Evolutionary conservation across 805 yeast genomes (phyloP).

Genomic region (Schizosaccharomyces osmophilus): DNA sequence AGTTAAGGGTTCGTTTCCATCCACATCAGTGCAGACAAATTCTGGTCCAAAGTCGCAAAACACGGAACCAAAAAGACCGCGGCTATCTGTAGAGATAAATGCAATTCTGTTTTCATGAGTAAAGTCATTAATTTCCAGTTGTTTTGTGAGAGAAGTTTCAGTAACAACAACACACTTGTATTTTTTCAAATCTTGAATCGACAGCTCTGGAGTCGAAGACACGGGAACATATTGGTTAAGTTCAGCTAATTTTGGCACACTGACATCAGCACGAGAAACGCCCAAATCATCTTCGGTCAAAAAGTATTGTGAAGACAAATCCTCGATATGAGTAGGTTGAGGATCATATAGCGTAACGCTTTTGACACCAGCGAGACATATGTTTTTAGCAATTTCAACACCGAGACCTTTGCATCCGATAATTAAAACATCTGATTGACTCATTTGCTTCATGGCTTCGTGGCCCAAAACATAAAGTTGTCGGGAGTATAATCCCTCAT

Average conservation of each 20-base stretch:
- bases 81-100: constrained; percentile 56
- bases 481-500: constrained; percentile 85
- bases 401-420: constrained; percentile 86
- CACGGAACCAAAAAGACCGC: constrained; percentile 70
- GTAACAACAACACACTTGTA: constrained; percentile 75
- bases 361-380: constrained; percentile 92
- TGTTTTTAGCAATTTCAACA: constrained; percentile 78
- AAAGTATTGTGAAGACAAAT: constrained; percentile 70
- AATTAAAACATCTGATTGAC: constrained; percentile 69
- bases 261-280: constrained; percentile 44
- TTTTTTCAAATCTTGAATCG: constrained; percentile 26
- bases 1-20: constrained; percentile 74
- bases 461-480: constrained; percentile 89
- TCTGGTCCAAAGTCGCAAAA: constrained; percentile 76
- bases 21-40: constrained; percentile 59
- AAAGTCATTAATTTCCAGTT: constrained; percentile 45
- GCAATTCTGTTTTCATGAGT: constrained; percentile 54
- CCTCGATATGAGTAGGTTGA: constrained; percentile 33
- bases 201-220: constrained; percentile 31
- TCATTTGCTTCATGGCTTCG: constrained; percentile 96
- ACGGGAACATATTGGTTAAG: constrained; percentile 81
- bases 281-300: constrained; percentile 52
- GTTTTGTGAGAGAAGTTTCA: constrained; percentile 44
- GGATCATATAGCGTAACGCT: constrained; percentile 73
- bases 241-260: constrained; percentile 48